Evolutionary conservation across 2,329 filamentous ascomycete genomes (phyloP).

Genomic region (Coleophoma cylindrospora): DNA sequence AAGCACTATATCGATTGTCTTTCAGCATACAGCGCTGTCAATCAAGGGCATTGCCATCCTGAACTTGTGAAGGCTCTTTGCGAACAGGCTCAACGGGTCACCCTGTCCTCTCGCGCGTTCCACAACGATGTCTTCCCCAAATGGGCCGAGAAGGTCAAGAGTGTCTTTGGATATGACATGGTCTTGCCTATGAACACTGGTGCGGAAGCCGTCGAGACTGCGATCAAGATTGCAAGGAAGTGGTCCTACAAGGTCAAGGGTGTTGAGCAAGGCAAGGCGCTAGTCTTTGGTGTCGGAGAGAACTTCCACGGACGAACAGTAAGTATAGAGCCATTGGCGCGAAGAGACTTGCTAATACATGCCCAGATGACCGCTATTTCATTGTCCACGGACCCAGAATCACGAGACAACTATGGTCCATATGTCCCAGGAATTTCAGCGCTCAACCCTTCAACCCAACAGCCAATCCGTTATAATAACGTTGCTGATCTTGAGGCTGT

Average conservation of each 20-base stretch:
- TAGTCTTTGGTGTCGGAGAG: slow-evolving; percentile 79
- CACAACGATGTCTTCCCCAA: slow-evolving; percentile 97
- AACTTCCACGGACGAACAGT: slow-evolving; percentile 97
- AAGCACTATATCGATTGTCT: slow-evolving; percentile 96
- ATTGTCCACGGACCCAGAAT: slow-evolving; percentile 92
- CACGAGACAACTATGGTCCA: slow-evolving; percentile 89
- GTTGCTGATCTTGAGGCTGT: slow-evolving; percentile 73
- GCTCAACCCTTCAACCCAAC: slow-evolving; percentile 67
- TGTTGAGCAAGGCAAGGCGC: slow-evolving; percentile 76
- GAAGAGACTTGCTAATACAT: too few relatives aligned
- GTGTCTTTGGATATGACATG: slow-evolving; percentile 94
- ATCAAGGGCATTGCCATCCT: slow-evolving; percentile 97
- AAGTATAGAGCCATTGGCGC: slow-evolving; percentile 30
- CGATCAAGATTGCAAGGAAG: slow-evolving; percentile 92
- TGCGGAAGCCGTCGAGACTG: slow-evolving; percentile 93
- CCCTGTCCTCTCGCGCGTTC: slow-evolving; percentile 90
- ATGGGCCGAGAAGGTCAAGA: slow-evolving; percentile 88
- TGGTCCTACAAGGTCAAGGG: slow-evolving; percentile 98
- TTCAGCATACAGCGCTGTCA: slow-evolving; percentile 95
- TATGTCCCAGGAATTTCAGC: slow-evolving; percentile 88
- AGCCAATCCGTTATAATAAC: slow-evolving; percentile 81
- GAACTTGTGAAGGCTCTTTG: slow-evolving; percentile 86
- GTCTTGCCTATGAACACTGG: slow-evolving; percentile 98
- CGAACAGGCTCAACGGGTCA: slow-evolving; percentile 85
- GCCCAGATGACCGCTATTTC: slow-evolving; percentile 79